Conservation (phyloP, 192 early-diverging fungal genomes). For the Cladochytrium replicatum region DNA sequence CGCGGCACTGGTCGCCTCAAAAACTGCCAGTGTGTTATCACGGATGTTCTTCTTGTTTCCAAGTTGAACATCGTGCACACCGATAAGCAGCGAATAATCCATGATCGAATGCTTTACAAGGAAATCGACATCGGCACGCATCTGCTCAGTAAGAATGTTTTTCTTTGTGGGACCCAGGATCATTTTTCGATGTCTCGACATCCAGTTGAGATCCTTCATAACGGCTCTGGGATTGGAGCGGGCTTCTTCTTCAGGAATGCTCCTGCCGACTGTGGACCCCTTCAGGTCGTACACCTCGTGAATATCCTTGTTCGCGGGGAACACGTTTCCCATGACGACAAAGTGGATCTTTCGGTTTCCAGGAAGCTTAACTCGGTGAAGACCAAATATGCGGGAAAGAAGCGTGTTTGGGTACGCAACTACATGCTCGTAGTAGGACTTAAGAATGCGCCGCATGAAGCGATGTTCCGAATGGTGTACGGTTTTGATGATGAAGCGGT, state of each 20-base stretch:
- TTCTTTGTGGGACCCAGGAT: conserved; percentile 76
- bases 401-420: conserved; percentile 83
- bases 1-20: conserved; percentile 47
- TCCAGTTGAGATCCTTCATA: conserved; percentile 96
- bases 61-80: conserved; percentile 74
- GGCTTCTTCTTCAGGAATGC: conserved; percentile 64
- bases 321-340: conserved; percentile 98
- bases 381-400: conserved; percentile 86
- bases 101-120: conserved; percentile 77
- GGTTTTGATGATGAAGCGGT: conserved; percentile 98
- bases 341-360: conserved; percentile 93
- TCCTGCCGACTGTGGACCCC: conserved; percentile 81
- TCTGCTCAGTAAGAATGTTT: conserved; percentile 69
- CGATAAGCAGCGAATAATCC: conserved; percentile 96
- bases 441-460: conserved; percentile 79
- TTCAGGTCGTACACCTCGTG: conserved; percentile 95
- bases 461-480: conserved; percentile 92
- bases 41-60: conserved; percentile 86
- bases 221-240: conserved; percentile 76
- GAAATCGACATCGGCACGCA: conserved; percentile 74
- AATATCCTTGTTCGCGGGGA: conserved; percentile 93
- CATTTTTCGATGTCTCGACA: conserved; percentile 59
- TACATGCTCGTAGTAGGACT: conserved; percentile 86
- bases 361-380: conserved; percentile 93
- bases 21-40: conserved; percentile 80